Base-by-base conservation (phyloP, 1,284 basidiomycete species). In the Agaricales sp. region DNA sequence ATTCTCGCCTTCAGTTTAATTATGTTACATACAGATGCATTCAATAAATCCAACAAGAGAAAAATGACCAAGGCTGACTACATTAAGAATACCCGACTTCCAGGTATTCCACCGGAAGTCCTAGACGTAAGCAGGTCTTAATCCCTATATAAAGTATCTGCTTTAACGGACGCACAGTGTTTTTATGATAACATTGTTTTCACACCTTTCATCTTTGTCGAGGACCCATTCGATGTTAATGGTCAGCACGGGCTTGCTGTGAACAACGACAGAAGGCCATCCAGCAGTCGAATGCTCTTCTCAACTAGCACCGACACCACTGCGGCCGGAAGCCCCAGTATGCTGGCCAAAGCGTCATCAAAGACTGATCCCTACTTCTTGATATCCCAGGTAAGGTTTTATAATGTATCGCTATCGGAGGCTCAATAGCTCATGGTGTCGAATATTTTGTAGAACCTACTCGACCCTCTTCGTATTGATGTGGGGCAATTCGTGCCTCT, bases 21-120 rank as follows among this genome's bases (percentile, higher is more conserved):
- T 63, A 98, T 99, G 93, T 74, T 99, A 43, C 94, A 98, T 62
- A 99, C 96, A 11, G 95, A 99, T 62, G 88, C 87, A 1, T 99
- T 98, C 74, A 99, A 99, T 68, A 91, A 87, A 66, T 92, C 91
- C 56, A 98, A 97, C 67, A 97, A 92, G 67, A 84, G 85, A 54
- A 98, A 98, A 70, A 99, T 99, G 96, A 83, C 87, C 25, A 96
- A 94, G 63, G 72, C 80, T 1, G 93, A 95, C 59, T 97, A 97
- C 61, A 74, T 96, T 54, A 88, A 82, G 67, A 97, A 97, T 59
- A 94, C 93, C 0, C 74, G 78, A 47, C 74, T 95, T 53, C 87
- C 92, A n/a, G 92, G 92, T 11, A 78, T 96, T 16, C 72, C 81
- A 14, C 74, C 81, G 2, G 84, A 93, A 58, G 79, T 96, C 24